Conservation (phyloP, 192 early-diverging fungal species). For the Linnemannia exigua region DNA sequence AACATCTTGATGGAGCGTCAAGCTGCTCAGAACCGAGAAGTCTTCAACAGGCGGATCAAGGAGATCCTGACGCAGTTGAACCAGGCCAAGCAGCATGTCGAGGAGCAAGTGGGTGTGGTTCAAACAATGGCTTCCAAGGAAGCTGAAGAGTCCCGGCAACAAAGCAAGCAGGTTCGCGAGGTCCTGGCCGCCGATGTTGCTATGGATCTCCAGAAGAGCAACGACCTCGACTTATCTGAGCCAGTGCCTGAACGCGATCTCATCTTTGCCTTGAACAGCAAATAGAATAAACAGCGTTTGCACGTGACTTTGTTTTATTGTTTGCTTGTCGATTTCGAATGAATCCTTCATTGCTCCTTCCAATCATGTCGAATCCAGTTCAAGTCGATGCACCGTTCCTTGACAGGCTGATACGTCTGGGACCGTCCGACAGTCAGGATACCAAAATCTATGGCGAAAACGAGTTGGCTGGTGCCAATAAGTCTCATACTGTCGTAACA, state of each 20-base stretch:
- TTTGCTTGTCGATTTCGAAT: background rate
- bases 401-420: slow-evolving; percentile 9
- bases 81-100: slow-evolving; percentile 39
- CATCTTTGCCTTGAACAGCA: background rate
- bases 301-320: background rate
- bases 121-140: slow-evolving; percentile 34
- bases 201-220: background rate
- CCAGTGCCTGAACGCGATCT: background rate
- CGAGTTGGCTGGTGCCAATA: background rate
- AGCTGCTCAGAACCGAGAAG: slow-evolving; percentile 30
- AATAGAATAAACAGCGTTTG: background rate
- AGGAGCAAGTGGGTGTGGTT: slow-evolving; percentile 43
- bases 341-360: background rate
- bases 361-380: slow-evolving; percentile 25
- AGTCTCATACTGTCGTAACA: background rate
- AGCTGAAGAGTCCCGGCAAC: slow-evolving; percentile 14
- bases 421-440: background rate
- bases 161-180: slow-evolving; percentile 7
- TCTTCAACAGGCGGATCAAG: slow-evolving; percentile 15
- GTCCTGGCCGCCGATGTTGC: background rate
- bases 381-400: slow-evolving; percentile 27
- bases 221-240: background rate
- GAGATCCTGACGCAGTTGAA: slow-evolving; percentile 24
- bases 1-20: slow-evolving; percentile 35
- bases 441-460: background rate